phyloP scores from a whole-genome alignment of 352 stramenopile species.

The Phytopythium cucurbitacearum region DNA sequence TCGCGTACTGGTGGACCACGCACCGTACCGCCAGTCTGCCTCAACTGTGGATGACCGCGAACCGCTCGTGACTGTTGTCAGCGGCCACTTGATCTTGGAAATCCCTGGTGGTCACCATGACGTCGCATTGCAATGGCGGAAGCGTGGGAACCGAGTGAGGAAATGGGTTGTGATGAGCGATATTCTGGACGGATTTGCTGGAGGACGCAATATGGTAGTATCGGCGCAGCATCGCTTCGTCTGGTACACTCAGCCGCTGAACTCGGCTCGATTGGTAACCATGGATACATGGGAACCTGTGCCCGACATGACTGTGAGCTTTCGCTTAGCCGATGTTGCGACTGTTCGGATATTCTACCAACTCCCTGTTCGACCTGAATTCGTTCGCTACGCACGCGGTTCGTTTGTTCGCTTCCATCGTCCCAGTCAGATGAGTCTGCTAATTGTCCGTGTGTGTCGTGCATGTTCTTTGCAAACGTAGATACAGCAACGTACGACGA shows the following conservation, averaged over 20 bases:
- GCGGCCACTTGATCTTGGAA: slow-evolving; percentile 56
- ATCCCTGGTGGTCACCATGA: slow-evolving; percentile 39
- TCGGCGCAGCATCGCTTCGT: slow-evolving; percentile 67
- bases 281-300: slow-evolving; percentile 54
- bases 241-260: slow-evolving; percentile 62
- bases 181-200: slow-evolving; percentile 63
- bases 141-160: slow-evolving; percentile 39
- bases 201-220: slow-evolving; percentile 52
- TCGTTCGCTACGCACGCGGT: slow-evolving; percentile 51
- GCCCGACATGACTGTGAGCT: slow-evolving; percentile 43
- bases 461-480: slow-evolving; percentile 7
- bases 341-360: slow-evolving; percentile 73
- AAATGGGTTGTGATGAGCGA: slow-evolving; percentile 60
- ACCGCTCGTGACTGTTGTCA: slow-evolving; percentile 41
- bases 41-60: slow-evolving; percentile 61
- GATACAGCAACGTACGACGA: slow-evolving; percentile 50
- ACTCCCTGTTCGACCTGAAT: slow-evolving; percentile 52
- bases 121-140: slow-evolving; percentile 68
- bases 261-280: slow-evolving; percentile 26
- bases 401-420: slow-evolving; percentile 6
- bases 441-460: slow-evolving; percentile 12
- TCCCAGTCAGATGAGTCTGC: neutral
- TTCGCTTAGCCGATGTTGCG: slow-evolving; percentile 40
- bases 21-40: slow-evolving; percentile 61
- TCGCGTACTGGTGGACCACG: slow-evolving; percentile 44